Conservation (phyloP, 768 basidiomycete species). For the Termitomyces sp. region DNA sequence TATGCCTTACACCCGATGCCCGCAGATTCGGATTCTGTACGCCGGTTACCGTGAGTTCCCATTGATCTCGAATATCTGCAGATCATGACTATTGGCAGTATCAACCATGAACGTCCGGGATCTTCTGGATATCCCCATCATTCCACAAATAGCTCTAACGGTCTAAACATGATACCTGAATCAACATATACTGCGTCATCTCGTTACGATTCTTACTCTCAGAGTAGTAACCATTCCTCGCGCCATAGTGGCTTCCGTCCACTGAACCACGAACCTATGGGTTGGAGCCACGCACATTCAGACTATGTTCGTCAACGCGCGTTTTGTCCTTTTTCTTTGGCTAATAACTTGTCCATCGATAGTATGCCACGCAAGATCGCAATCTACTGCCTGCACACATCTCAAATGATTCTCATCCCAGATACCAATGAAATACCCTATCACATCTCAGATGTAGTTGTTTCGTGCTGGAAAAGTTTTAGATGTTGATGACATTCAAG, state of each 20-base stretch:
- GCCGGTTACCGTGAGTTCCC: slow-evolving; percentile 45
- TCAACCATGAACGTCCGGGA: slow-evolving; percentile 30
- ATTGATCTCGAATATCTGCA: slow-evolving; percentile 3
- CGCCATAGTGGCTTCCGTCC: slow-evolving; percentile 48
- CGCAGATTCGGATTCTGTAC: slow-evolving; percentile 39
- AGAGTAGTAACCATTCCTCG: slow-evolving; percentile 32
- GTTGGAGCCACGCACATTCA: slow-evolving; percentile 44
- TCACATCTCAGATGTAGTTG: not conserved
- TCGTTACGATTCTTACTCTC: slow-evolving; percentile 53
- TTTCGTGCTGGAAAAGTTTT: slow-evolving; percentile 1
- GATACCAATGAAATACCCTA: slow-evolving; percentile 33
- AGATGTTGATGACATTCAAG: not conserved
- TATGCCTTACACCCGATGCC: slow-evolving; percentile 43
- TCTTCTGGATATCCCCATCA: slow-evolving; percentile 44
- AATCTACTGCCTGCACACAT: slow-evolving; percentile 32
- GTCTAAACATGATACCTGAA: slow-evolving; percentile 60
- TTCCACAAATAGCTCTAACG: slow-evolving; percentile 34
- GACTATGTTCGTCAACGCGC: slow-evolving; percentile 55
- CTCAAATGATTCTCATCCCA: slow-evolving; percentile 37
- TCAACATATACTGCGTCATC: slow-evolving; percentile 45
- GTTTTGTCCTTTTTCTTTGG: not conserved
- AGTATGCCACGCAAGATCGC: slow-evolving; percentile 31
- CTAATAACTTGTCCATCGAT: slow-evolving; percentile 9
- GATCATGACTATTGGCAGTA: slow-evolving; percentile 8
- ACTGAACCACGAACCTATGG: slow-evolving; percentile 44